A percentile compares a stretch with the other conserved stretches of the same genome.
Conservation (phyloP, 2,329 filamentous ascomycete genomes). For the Sporothrix curviconia region DNA sequence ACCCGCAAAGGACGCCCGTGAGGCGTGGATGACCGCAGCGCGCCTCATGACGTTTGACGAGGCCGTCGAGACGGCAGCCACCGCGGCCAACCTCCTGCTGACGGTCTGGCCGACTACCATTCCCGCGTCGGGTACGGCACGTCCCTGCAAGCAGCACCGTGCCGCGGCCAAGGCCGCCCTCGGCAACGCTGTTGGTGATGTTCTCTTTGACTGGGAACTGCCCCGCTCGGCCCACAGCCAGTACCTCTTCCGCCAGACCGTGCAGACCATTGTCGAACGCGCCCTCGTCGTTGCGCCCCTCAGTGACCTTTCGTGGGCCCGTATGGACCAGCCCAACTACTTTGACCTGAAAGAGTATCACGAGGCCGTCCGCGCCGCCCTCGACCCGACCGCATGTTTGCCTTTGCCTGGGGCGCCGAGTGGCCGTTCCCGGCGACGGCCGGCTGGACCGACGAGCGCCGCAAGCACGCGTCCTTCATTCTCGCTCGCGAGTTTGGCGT, state of each 20-base stretch:
- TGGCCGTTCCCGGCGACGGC: slow-evolving; percentile 25
- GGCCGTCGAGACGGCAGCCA: background rate
- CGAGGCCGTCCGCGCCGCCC: background rate
- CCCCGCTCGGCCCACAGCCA: slow-evolving; percentile 15
- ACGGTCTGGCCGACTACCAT: background rate
- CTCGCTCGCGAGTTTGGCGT: slow-evolving; percentile 31
- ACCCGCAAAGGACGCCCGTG: slow-evolving; percentile 20
- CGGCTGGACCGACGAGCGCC: slow-evolving; percentile 3
- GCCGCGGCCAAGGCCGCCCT: background rate
- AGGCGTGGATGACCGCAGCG: slow-evolving; percentile 10
- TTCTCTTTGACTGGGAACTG: slow-evolving; percentile 18
- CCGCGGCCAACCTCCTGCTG: background rate
- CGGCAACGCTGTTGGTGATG: slow-evolving; percentile 11
- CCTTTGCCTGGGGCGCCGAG: slow-evolving; percentile 33
- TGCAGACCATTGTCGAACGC: slow-evolving; percentile 18
- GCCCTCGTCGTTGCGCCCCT: slow-evolving; percentile 13
- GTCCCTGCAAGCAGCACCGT: background rate
- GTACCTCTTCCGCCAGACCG: slow-evolving; percentile 17
- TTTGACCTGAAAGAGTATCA: slow-evolving; percentile 27
- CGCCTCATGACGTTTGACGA: slow-evolving; percentile 21
- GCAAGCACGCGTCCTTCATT: slow-evolving; percentile 18
- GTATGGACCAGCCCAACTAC: slow-evolving; percentile 25
- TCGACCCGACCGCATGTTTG: slow-evolving; percentile 30
- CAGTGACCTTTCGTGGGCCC: slow-evolving; percentile 15
- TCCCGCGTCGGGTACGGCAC: background rate